A percentile compares a stretch with the other conserved stretches of the same genome.
Evolutionary conservation across 164 flowering plant species (phyloP).

Genomic region (Kingdonia uniflora): DNA sequence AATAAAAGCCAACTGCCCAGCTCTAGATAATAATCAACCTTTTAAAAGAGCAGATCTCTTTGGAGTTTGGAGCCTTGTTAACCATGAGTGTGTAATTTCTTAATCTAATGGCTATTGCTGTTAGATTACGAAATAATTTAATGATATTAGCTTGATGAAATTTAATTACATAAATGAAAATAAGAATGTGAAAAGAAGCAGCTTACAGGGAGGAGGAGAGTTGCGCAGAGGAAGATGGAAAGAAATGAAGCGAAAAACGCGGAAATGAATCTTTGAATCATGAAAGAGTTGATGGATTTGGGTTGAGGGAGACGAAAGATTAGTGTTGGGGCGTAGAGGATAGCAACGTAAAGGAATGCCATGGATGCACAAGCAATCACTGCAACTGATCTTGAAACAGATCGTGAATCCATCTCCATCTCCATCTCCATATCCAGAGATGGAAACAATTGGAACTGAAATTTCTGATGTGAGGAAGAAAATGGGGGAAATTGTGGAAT

Average conservation of each 20-base stretch:
- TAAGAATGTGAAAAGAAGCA: no score
- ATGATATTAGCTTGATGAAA: no score
- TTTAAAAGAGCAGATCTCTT: no score
- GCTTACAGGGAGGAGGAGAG: constrained; percentile 33
- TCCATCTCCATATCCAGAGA: constrained; percentile 13
- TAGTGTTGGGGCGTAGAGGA: constrained; percentile 69
- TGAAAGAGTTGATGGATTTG: constrained; percentile 34
- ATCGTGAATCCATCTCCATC: constrained; percentile 10
- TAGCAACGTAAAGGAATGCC: constrained; percentile 66
- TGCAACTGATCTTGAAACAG: constrained; percentile 36
- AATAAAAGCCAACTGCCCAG: no score
- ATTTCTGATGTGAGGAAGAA: no score
- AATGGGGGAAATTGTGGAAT: no score
- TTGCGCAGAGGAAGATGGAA: constrained; percentile 36
- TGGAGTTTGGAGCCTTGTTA: no score
- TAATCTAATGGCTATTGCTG: no score
- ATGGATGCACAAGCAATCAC: constrained; percentile 48
- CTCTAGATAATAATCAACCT: no score
- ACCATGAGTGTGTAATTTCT: no score
- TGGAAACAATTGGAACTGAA: background rate
- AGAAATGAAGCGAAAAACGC: constrained; percentile 48
- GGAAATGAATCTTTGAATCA: constrained; percentile 76
- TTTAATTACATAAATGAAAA: no score
- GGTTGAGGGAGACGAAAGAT: constrained; percentile 78
- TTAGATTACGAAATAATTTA: no score